Evolutionary conservation across 2,329 filamentous ascomycete species (phyloP).

Genomic region (Sporothrix inflata): DNA sequence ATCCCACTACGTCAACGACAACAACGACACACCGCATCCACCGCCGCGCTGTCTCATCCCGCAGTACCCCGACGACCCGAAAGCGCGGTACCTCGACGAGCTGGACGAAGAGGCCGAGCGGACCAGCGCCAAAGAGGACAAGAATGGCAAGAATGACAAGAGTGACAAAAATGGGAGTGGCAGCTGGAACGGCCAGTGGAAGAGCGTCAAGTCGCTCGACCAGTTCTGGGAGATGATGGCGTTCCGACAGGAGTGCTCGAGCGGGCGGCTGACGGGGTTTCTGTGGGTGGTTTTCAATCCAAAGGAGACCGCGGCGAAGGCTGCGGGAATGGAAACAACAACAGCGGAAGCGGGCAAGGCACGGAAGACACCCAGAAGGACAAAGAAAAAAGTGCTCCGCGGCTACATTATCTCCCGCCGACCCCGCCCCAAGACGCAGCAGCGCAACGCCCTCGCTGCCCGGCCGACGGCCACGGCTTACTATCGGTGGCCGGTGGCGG

Average conservation of each 20-base stretch:
- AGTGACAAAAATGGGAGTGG: neutral
- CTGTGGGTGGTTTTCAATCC: slow-evolving; percentile 87
- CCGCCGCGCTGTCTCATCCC: slow-evolving; percentile 85
- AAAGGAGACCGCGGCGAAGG: neutral
- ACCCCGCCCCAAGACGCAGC: slow-evolving; percentile 66
- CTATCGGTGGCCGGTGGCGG: slow-evolving; percentile 66
- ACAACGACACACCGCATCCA: slow-evolving; percentile 50
- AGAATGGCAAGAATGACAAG: slow-evolving; percentile 35
- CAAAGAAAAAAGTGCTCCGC: slow-evolving; percentile 54
- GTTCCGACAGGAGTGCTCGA: slow-evolving; percentile 92
- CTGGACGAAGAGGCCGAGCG: slow-evolving; percentile 79
- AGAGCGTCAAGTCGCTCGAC: slow-evolving; percentile 78
- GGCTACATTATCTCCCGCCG: slow-evolving; percentile 66
- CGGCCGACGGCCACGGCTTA: slow-evolving; percentile 60
- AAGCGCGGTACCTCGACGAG: slow-evolving; percentile 85
- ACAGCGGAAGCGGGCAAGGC: neutral
- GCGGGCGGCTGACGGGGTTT: slow-evolving; percentile 89
- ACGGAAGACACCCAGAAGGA: neutral
- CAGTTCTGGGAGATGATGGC: slow-evolving; percentile 99
- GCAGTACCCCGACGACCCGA: slow-evolving; percentile 92
- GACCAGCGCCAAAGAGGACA: slow-evolving; percentile 42
- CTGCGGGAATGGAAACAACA: neutral
- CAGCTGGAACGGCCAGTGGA: slow-evolving; percentile 68
- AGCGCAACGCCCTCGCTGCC: slow-evolving; percentile 52
- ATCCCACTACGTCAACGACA: slow-evolving; percentile 63